Percentiles rank a stretch among this genome's conserved stretches.
Evolutionary conservation across 768 basidiomycete genomes (phyloP).

Genomic region (Boletus rubropictus): DNA sequence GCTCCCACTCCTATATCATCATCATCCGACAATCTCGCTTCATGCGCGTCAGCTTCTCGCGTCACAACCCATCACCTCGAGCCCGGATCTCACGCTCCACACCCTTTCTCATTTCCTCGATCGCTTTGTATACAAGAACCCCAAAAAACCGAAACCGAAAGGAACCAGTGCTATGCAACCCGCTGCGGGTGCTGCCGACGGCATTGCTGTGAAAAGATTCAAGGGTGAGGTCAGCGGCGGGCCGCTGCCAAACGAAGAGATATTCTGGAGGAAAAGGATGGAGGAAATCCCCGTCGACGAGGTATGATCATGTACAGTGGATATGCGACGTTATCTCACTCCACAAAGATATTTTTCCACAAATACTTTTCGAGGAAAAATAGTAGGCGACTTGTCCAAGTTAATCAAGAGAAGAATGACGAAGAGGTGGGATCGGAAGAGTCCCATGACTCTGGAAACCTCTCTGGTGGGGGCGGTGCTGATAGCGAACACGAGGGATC

Average conservation of each 20-base stretch:
- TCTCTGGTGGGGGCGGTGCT: conserved; percentile 14
- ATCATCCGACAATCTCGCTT: conserved; percentile 84
- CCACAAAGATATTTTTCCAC: conserved; percentile 77
- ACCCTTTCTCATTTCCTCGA: conserved; percentile 94
- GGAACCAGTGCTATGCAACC: conserved; percentile 97
- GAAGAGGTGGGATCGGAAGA: conserved; percentile 13
- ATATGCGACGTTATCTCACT: not conserved
- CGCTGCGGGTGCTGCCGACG: conserved; percentile 60
- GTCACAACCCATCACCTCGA: conserved; percentile 69
- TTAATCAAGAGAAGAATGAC: conserved; percentile 30
- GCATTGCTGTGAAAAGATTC: conserved; percentile 63
- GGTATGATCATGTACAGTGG: conserved; percentile 33
- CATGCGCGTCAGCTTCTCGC: conserved; percentile 79
- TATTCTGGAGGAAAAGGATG: conserved; percentile 62
- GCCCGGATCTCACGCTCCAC: conserved; percentile 85
- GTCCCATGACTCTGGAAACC: conserved; percentile 24
- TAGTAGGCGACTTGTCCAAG: conserved; percentile 45
- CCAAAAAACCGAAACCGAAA: conserved; percentile 66
- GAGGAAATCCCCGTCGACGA: conserved; percentile 85
- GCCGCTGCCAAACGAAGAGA: conserved; percentile 63
- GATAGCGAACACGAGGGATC: conserved; percentile 31
- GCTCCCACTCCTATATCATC: conserved; percentile 79
- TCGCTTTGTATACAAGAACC: conserved; percentile 94
- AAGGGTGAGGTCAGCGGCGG: conserved; percentile 49
- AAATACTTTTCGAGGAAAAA: conserved; percentile 77